Conservation (phyloP, 78 protist genomes). For the Dictyostelium capitatum region DNA sequence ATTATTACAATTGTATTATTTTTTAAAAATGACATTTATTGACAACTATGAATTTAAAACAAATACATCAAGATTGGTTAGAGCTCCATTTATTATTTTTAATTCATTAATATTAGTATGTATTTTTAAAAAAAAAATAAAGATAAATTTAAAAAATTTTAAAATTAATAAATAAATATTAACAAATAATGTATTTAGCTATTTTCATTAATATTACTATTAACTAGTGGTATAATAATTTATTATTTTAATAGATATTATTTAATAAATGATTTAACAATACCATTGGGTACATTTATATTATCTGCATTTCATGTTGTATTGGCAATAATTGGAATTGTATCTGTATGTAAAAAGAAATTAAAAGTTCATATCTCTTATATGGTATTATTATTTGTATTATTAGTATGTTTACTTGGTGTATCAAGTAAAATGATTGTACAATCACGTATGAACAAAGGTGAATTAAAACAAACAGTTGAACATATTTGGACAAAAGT, state of each 20-base stretch:
- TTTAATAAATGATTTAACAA: not conserved
- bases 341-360: slow-evolving; percentile 1
- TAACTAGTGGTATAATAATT: not conserved
- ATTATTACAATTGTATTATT: not conserved
- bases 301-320: not conserved
- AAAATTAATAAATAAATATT: not conserved
- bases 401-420: not conserved
- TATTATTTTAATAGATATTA: not conserved
- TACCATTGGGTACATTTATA: slow-evolving; percentile 6
- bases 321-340: not conserved
- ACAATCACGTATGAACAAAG: too few relatives aligned
- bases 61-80: not conserved
- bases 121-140: too few relatives aligned
- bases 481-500: not conserved
- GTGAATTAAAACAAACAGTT: not conserved
- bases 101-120: not conserved
- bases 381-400: not conserved
- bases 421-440: not conserved
- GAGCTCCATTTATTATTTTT: slow-evolving; percentile 8
- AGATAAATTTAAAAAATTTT: too few relatives aligned
- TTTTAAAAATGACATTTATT: slow-evolving; percentile 1
- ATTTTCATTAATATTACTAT: slow-evolving; percentile 1
- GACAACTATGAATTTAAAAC: not conserved
- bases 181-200: not conserved
- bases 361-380: not conserved